Evolutionary conservation across 2,329 filamentous ascomycete species (phyloP), one percentile per base, ranked within the genome.

Genomic region (Waltergamsia citrina): DNA sequence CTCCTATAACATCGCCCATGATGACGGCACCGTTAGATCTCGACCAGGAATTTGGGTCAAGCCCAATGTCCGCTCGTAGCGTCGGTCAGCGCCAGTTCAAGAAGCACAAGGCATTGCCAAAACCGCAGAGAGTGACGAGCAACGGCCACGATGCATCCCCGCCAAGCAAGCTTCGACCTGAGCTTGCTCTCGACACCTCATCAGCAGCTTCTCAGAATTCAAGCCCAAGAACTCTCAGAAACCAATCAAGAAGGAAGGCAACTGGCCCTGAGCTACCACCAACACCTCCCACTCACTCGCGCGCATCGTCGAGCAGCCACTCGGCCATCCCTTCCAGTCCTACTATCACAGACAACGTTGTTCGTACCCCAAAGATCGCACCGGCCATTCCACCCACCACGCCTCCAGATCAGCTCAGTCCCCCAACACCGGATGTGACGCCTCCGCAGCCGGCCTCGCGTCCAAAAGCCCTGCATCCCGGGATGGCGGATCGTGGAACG

Each of bases 341-440:
- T 24, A 57, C 57, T 11, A 52, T 52, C 28, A 50, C 54, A 25
- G 57, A 58, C 34, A 59, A 50, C 38, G 51, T 55, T 22, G 47
- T 56, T 36, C 55, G 52, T 36, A 64, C 59, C 43, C 49, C 54
- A 32, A 53, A 62, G 34, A 54, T 56, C 40, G 52, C 55, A 28
- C 52, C 56, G 34, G 48, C 50, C 32, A 59, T 54, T 35, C 48
- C 63, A 8, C 69, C 69, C n/a, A 61, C 63, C 35, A 84, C 79
- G 5, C 78, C 79, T 32, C 69, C 75, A 19, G 73, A 75, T 42
- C 74, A 79, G 42, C 69, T 70, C 47, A 83, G 76, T 45, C 79
- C 79, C 12, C 81, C 80, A 21, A 87, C 82, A 4, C 83, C 82
- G 22, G 82, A 86, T 55, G 71, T 81, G 29, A 87, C 82, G 12